phyloP scores from a whole-genome alignment of 345 rosid genomes.

The Pistacia atlantica region DNA sequence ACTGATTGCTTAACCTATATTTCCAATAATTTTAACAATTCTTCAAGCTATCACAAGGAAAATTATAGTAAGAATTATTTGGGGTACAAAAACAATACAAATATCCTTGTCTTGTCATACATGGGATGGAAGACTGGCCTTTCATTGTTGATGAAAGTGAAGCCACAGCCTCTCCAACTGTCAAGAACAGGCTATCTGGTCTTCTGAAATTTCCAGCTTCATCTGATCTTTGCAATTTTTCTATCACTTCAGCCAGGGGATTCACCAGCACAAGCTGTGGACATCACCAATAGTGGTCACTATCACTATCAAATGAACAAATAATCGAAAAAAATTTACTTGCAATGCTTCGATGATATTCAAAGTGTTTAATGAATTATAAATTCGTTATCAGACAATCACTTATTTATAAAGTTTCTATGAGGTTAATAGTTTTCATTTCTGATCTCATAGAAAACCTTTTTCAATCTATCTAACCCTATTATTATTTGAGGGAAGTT shows the following conservation, averaged over 20 bases:
- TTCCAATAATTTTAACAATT: not conserved
- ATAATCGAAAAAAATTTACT: too few species aligned
- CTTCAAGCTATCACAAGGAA: not conserved
- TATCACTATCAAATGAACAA: too few species aligned
- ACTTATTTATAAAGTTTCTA: too few species aligned
- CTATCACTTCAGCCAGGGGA: slow-evolving; percentile 85
- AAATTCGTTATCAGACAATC: too few species aligned
- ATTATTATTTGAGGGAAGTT: too few species aligned
- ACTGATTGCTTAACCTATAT: not conserved
- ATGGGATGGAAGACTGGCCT: slow-evolving; percentile 40
- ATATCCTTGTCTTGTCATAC: slow-evolving; percentile 28
- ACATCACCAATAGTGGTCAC: too few species aligned
- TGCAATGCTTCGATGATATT: too few species aligned
- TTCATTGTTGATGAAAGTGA: slow-evolving; percentile 62
- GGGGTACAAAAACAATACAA: not conserved
- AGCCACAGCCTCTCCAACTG: slow-evolving; percentile 89
- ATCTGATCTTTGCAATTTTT: slow-evolving; percentile 73
- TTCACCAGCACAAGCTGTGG: slow-evolving; percentile 88
- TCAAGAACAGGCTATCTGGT: slow-evolving; percentile 68
- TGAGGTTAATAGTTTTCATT: too few species aligned
- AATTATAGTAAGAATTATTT: not conserved
- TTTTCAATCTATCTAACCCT: too few species aligned
- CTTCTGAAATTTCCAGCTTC: slow-evolving; percentile 40
- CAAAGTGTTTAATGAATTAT: too few species aligned
- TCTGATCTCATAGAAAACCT: too few species aligned